These are phyloP conservation scores for Colletotrichum limetticola DNA, from an alignment of 2,329 filamentous ascomycete genomes.

Conservation along the genomic window DNA sequence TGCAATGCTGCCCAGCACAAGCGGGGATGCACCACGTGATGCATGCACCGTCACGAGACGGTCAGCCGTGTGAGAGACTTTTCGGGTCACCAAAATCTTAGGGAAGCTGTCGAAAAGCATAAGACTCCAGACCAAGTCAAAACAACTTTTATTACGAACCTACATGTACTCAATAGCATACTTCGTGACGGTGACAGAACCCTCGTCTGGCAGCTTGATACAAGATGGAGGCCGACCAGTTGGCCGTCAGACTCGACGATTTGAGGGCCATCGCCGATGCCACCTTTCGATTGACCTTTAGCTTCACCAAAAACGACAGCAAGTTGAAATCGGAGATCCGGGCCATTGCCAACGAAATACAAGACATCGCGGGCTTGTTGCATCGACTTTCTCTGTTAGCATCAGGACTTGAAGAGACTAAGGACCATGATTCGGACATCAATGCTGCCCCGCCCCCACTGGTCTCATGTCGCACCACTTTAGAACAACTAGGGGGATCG, in stretches of 20 bases:
- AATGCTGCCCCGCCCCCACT: background rate
- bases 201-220: background rate
- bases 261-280: background rate
- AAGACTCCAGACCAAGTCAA: no score
- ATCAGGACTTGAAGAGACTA: background rate
- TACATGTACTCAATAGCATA: background rate
- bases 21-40: constrained; percentile 16
- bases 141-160: no score
- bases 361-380: background rate
- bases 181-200: no score
- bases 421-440: no score
- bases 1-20: background rate
- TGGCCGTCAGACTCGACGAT: background rate
- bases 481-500: background rate
- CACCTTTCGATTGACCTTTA: background rate
- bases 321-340: background rate
- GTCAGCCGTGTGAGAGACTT: background rate
- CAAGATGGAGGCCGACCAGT: background rate
- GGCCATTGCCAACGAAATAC: background rate
- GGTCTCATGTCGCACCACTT: background rate
- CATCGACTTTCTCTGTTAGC: background rate
- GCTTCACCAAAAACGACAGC: background rate
- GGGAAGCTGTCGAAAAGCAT: background rate
- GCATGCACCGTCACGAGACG: background rate
- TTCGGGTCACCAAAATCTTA: background rate